phyloP scores from a whole-genome alignment of 2,329 filamentous ascomycete genomes.

The Balansia obtecta region DNA sequence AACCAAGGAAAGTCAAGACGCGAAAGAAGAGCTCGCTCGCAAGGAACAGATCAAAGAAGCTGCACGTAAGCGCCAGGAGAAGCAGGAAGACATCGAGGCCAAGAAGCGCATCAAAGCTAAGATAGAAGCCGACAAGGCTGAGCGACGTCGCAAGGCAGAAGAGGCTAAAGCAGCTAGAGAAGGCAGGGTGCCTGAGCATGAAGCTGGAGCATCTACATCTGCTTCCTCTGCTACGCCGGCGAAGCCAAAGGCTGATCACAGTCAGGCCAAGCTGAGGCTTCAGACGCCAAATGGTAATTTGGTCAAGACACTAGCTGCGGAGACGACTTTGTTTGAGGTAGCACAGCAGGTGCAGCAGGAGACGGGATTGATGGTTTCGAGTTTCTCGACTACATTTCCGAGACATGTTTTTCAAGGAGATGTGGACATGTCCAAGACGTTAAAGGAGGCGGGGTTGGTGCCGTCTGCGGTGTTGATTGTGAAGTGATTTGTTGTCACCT shows the following conservation, averaged over 20 bases:
- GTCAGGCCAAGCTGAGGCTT: conserved; percentile 68
- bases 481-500: conserved; percentile 25
- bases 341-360: conserved; percentile 64
- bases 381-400: conserved; percentile 79
- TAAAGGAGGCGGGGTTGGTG: conserved; percentile 84
- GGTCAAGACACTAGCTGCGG: conserved; percentile 76
- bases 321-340: conserved; percentile 88
- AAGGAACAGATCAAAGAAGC: conserved; percentile 92
- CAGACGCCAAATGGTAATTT: conserved; percentile 65
- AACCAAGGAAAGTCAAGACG: conserved; percentile 77
- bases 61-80: conserved; percentile 75
- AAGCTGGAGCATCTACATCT: conserved; percentile 25
- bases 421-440: conserved; percentile 72
- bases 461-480: conserved; percentile 86
- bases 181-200: conserved; percentile 43
- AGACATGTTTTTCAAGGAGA: conserved; percentile 61
- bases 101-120: conserved; percentile 84
- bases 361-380: conserved; percentile 55
- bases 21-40: conserved; percentile 76
- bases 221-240: conserved; percentile 30
- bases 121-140: conserved; percentile 90
- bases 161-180: conserved; percentile 76
- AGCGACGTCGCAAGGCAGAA: conserved; percentile 74
- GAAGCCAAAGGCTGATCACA: conserved; percentile 60
- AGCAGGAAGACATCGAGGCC: conserved; percentile 70